A percentile compares a stretch with the other conserved stretches of the same genome.
Evolutionary conservation across 306 rosid species (phyloP).

Genomic region (Luffa aegyptiaca): DNA sequence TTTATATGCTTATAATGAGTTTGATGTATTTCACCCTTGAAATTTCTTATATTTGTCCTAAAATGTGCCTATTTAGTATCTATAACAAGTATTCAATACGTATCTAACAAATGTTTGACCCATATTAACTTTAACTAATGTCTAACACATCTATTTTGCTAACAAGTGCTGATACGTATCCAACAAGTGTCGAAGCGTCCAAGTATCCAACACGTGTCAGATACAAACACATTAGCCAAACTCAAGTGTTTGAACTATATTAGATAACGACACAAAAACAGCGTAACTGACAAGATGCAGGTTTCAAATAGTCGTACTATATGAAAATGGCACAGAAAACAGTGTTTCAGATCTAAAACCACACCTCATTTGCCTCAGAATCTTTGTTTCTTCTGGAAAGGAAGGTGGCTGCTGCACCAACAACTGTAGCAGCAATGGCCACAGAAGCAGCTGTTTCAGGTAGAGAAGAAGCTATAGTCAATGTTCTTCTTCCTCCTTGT

Average conservation of each 20-base stretch:
- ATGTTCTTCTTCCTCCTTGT: constrained; percentile 40
- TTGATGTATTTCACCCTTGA: not conserved
- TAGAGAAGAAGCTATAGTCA: constrained; percentile 35
- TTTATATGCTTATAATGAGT: not conserved
- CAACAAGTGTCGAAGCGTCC: not conserved
- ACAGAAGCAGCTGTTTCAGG: constrained; percentile 85
- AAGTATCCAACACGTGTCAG: not conserved
- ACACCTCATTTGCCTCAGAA: constrained; percentile 47
- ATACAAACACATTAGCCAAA: not conserved
- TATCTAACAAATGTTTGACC: not conserved
- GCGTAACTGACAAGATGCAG: not conserved
- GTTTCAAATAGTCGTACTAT: not conserved
- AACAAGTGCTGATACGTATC: not conserved
- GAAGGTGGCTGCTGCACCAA: constrained; percentile 78
- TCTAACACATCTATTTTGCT: not conserved
- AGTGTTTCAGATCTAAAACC: not conserved
- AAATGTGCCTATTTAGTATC: not conserved
- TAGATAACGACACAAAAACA: not conserved
- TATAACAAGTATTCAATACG: not conserved
- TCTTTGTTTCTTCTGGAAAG: constrained; percentile 54
- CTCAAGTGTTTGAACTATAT: not conserved
- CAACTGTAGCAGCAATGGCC: constrained; percentile 66
- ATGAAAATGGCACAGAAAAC: not conserved
- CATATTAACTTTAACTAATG: not conserved
- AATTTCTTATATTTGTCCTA: not conserved